Evolutionary conservation across 257 asterid species (phyloP), one percentile per base, ranked within the genome.

Genomic region (Agastache rugosa): DNA sequence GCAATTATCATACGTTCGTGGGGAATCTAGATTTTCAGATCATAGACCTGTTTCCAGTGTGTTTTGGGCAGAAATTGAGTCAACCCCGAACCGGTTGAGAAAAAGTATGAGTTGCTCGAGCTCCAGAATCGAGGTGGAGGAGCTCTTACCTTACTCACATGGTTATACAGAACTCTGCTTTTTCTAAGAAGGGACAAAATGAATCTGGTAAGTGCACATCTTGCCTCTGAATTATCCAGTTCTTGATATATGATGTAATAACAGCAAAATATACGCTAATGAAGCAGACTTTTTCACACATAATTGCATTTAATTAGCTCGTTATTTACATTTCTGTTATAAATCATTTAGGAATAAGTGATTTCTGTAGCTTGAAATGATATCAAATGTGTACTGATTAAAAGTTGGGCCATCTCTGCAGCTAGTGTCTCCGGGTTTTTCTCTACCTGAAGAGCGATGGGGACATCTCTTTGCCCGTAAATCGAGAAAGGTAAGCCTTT

Each of bases 151-250:
- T 63, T 95, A 87, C 82, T 84, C 99, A 1, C 96, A 91, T 81
- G 92, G 96, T 65, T 95, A 92, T 63, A 95, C 99, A 22, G 99
- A 92, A 68, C 96, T 95, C 81, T 95, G 97, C 86, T 95, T 95
- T 84, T 91, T 95, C 71, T 92, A 81, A 80, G 51, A 48, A 11
- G 69, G 78, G 27, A 75, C 62, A 45, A 48, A 64, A 22, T 22
- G 22, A 42, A 39, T 76, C 69, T 27, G 27, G 72, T 73, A 64
- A 84, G 90, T 89, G 76, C 11, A 47, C 72, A 35, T 23, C 41
- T 23, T 37, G 67, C 31, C 65, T 27, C 66, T 31, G 14, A 16
- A 31, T 60, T 5, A 29, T 51, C 50, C n/a, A 50, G 23, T 10
- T 48, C 27, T 47, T 73, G 11, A 39, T 3, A 41, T 34, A 47